Percentiles rank a stretch among this genome's conserved stretches.
Evolutionary conservation across 2,329 filamentous ascomycete genomes (phyloP).

Genomic region (Chrysosporium keratinophilum): DNA sequence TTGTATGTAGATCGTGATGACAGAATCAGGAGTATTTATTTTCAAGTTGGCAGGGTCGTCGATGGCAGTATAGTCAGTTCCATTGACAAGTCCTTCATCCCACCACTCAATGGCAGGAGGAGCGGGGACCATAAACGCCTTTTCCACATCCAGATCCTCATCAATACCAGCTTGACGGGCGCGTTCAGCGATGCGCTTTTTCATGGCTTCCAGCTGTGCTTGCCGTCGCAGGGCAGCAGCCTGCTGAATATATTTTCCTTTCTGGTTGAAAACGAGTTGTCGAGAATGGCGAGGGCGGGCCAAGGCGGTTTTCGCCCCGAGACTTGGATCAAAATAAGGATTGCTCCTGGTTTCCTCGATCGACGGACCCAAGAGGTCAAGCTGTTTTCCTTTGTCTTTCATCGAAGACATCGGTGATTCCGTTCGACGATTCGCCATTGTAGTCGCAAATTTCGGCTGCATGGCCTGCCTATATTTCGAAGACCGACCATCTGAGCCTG

Average conservation of each 20-base stretch:
- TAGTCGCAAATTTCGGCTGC: constrained; percentile 45
- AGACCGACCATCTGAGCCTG: constrained; percentile 36
- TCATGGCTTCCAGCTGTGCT: constrained; percentile 84
- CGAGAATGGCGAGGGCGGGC: constrained; percentile 59
- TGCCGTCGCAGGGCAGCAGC: constrained; percentile 80
- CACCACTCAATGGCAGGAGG: constrained; percentile 95
- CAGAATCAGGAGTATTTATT: constrained; percentile 65
- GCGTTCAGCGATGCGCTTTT: constrained; percentile 79
- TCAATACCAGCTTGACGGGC: constrained; percentile 87
- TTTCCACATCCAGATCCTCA: constrained; percentile 79
- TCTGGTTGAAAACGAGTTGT: constrained; percentile 80
- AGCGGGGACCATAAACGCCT: constrained; percentile 71
- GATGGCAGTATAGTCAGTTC: constrained; percentile 62
- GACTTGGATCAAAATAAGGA: constrained; percentile 69
- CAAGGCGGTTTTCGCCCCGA: constrained; percentile 48
- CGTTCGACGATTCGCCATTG: constrained; percentile 45
- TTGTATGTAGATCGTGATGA: constrained; percentile 84
- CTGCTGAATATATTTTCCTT: constrained; percentile 95
- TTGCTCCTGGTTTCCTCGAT: constrained; percentile 55
- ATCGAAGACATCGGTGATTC: constrained; percentile 33
- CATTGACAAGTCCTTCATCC: constrained; percentile 78
- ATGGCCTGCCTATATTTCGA: constrained; percentile 34
- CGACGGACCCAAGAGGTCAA: constrained; percentile 49
- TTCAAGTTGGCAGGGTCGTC: constrained; percentile 57
- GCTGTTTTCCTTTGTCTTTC: constrained; percentile 38